Evolutionary conservation across 176 grass and related monocot species (phyloP).

Genomic region (Oryza punctata): DNA sequence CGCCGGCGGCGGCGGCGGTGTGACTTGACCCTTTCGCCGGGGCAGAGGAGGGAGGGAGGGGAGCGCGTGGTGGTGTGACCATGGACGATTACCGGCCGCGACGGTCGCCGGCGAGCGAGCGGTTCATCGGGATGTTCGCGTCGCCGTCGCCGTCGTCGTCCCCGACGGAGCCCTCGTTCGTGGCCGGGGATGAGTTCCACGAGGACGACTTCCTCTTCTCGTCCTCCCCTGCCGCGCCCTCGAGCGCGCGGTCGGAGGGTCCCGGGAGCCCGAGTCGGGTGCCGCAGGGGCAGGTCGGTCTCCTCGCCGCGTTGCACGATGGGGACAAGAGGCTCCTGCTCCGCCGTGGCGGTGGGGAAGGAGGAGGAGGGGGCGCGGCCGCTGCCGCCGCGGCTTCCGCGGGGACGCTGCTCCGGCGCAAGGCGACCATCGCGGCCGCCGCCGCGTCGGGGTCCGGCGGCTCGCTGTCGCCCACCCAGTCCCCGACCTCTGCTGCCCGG

Average conservation of each 20-base stretch:
- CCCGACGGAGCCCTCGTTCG: slow-evolving; percentile 48
- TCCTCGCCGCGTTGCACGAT: slow-evolving; percentile 59
- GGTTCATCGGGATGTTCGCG: slow-evolving; percentile 59
- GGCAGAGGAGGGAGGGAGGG: slow-evolving; percentile 4
- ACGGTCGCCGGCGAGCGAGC: slow-evolving; percentile 51
- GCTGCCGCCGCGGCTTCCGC: slow-evolving; percentile 15
- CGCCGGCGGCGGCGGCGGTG: slow-evolving; percentile 14
- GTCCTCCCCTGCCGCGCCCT: not conserved
- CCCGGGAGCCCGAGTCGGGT: slow-evolving; percentile 23
- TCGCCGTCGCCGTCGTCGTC: slow-evolving; percentile 62
- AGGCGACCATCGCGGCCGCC: slow-evolving; percentile 54
- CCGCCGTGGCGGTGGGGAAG: slow-evolving; percentile 23
- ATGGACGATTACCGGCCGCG: slow-evolving; percentile 54
- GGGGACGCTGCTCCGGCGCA: slow-evolving; percentile 39
- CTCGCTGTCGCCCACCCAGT: slow-evolving; percentile 28
- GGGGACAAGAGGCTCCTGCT: slow-evolving; percentile 50
- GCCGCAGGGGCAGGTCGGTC: slow-evolving; percentile 42
- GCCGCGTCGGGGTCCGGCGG: slow-evolving; percentile 23
- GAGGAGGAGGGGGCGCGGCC: not conserved
- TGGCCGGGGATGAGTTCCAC: slow-evolving; percentile 48
- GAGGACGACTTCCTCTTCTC: slow-evolving; percentile 63
- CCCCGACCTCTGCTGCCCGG: slow-evolving; percentile 33
- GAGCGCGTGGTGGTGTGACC: not conserved
- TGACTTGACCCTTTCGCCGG: not conserved
- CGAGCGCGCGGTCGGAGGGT: slow-evolving; percentile 14